Conservation (phyloP, 2,329 filamentous ascomycete genomes). For the Pseudogymnoascus sp. region DNA sequence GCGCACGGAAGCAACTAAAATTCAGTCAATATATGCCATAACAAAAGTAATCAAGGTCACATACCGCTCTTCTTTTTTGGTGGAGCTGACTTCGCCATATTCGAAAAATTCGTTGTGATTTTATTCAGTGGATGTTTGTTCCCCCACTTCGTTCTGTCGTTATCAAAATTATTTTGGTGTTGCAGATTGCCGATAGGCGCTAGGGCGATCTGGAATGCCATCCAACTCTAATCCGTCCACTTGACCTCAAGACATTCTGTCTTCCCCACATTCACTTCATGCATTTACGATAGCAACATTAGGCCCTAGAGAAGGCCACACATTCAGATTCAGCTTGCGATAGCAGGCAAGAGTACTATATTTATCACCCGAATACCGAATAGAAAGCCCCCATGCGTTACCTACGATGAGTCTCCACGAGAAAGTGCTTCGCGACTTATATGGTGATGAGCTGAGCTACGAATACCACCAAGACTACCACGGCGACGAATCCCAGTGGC, state of each 20-base stretch:
- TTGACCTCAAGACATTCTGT: not conserved
- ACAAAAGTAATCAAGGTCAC: conserved; percentile 4
- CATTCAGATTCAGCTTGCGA: not conserved
- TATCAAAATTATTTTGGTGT: conserved; percentile 9
- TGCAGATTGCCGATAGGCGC: conserved; percentile 4
- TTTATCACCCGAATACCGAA: not conserved
- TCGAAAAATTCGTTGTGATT: conserved; percentile 9
- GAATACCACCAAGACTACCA: conserved; percentile 28
- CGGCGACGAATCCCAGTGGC: conserved; percentile 11
- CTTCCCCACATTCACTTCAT: not conserved
- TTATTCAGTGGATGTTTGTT: conserved; percentile 5
- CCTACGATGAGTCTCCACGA: conserved; percentile 25
- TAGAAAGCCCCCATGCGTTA: conserved; percentile 14
- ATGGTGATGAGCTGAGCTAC: conserved; percentile 21
- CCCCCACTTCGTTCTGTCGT: conserved; percentile 2
- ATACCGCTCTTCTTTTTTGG: conserved; percentile 25
- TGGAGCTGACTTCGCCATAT: conserved; percentile 28
- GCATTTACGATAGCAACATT: not conserved
- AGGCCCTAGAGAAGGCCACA: not conserved
- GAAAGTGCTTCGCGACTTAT: conserved; percentile 18
- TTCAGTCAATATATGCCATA: not conserved
- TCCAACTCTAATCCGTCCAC: conserved; percentile 6
- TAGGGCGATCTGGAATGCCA: conserved; percentile 5
- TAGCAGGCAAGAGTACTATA: not conserved
- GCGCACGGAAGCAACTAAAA: conserved; percentile 47